phyloP scores from a whole-genome alignment of 495 filamentous ascomycete genomes.

The Penicillium chermesinum region DNA sequence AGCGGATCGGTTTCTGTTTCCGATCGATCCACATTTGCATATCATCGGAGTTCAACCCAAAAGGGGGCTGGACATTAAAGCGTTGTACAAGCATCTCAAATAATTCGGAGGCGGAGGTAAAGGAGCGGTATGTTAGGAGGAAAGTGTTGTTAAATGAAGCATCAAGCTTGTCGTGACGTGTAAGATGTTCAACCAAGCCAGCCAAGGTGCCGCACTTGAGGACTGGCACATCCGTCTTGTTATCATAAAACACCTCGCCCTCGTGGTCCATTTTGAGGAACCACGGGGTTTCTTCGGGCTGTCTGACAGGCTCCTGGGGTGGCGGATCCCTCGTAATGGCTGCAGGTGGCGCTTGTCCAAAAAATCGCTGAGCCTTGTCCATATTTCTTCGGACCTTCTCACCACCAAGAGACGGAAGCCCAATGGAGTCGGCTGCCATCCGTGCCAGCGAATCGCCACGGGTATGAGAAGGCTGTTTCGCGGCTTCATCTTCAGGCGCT shows the following conservation, averaged over 20 bases:
- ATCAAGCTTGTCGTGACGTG: constrained; percentile 91
- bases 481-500: constrained; percentile 17
- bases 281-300: constrained; percentile 70
- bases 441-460: constrained; percentile 34
- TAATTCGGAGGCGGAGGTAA: constrained; percentile 82
- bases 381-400: constrained; percentile 59
- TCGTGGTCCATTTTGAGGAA: constrained; percentile 87
- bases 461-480: constrained; percentile 22
- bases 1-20: constrained; percentile 92
- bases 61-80: constrained; percentile 90
- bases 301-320: constrained; percentile 42
- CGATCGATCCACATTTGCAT: constrained; percentile 84
- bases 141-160: constrained; percentile 97
- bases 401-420: constrained; percentile 48
- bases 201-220: constrained; percentile 85
- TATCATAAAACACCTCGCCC: constrained; percentile 83
- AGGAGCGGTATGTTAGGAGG: constrained; percentile 92
- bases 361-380: constrained; percentile 82
- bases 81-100: constrained; percentile 89
- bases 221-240: constrained; percentile 62
- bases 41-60: constrained; percentile 67
- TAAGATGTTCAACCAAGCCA: constrained; percentile 92
- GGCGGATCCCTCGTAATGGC: constrained; percentile 43
- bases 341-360: constrained; percentile 72
- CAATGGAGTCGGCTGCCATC: constrained; percentile 36